phyloP scores from a whole-genome alignment of 2,329 filamentous ascomycete genomes.

The Nemania diffusa region DNA sequence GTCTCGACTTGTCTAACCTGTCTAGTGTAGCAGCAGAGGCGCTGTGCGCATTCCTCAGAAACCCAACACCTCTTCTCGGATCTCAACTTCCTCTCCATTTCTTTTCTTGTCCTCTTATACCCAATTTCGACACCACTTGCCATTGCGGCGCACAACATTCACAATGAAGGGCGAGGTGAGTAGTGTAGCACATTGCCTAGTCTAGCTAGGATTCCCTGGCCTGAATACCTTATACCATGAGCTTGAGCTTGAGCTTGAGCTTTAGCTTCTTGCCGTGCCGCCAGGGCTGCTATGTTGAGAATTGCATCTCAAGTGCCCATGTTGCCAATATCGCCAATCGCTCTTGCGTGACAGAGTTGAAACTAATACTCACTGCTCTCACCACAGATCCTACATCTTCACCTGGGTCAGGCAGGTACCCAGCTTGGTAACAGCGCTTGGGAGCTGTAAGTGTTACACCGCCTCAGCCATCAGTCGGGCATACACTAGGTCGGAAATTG shows the following conservation, averaged over 20 bases:
- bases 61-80: conserved; percentile 19
- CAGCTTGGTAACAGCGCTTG: conserved; percentile 80
- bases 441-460: conserved; percentile 72
- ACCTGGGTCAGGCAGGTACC: conserved; percentile 75
- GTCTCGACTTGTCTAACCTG: background rate
- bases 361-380: conserved; percentile 33
- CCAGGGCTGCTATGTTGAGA: background rate
- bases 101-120: conserved; percentile 9
- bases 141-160: conserved; percentile 38
- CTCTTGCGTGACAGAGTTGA: conserved; percentile 17
- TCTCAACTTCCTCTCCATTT: conserved; percentile 24
- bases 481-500: background rate
- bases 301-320: background rate
- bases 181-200: conserved; percentile 24
- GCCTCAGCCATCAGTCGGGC: too few relatives aligned
- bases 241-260: background rate
- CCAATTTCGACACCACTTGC: conserved; percentile 25
- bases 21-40: conserved; percentile 30
- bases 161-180: conserved; percentile 69
- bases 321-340: conserved; percentile 1
- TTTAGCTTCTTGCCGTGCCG: too few relatives aligned
- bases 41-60: conserved; percentile 43
- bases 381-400: conserved; percentile 70
- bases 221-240: background rate
- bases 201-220: conserved; percentile 29